Percentiles rank a stretch among this genome's conserved stretches.
Conservation (phyloP, 768 basidiomycete species). For the Royoungia palumana region DNA sequence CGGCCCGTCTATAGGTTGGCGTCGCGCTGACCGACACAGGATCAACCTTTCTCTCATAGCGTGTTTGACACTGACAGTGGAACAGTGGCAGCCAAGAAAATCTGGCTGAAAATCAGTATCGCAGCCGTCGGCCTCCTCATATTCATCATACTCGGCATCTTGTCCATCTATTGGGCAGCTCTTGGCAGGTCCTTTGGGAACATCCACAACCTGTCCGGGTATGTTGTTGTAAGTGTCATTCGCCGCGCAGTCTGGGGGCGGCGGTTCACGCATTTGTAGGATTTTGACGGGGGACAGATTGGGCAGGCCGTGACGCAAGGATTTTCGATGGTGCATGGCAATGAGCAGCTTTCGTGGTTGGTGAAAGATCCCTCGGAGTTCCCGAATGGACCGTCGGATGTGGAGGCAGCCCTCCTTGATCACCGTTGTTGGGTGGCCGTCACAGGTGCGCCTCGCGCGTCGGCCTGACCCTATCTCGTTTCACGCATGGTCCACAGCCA, state of each 20-base stretch:
- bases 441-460: conserved; percentile 38
- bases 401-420: conserved; percentile 45
- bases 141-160: conserved; percentile 45
- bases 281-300: conserved; percentile 56
- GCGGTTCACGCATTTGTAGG: conserved; percentile 32
- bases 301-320: conserved; percentile 45
- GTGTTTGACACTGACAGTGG: conserved; percentile 28
- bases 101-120: conserved; percentile 42
- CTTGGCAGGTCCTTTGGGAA: conserved; percentile 42
- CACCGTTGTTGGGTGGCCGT: conserved; percentile 55
- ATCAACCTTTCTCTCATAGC: conserved; percentile 28
- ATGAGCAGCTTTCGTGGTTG: conserved; percentile 45
- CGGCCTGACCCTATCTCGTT: not conserved
- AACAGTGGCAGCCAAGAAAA: conserved; percentile 31
- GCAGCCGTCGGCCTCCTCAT: conserved; percentile 35
- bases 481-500: conserved; percentile 32
- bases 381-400: conserved; percentile 40
- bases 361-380: conserved; percentile 41
- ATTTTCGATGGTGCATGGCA: conserved; percentile 30
- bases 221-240: conserved; percentile 48
- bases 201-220: conserved; percentile 45
- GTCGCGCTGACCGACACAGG: conserved; percentile 13
- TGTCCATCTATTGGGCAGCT: conserved; percentile 62
- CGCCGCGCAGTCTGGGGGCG: not conserved
- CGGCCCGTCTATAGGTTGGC: not conserved